These are phyloP conservation scores for Suhomyces atakaporum DNA, from an alignment of 1,139 yeast genomes.

Conservation along the genomic window DNA sequence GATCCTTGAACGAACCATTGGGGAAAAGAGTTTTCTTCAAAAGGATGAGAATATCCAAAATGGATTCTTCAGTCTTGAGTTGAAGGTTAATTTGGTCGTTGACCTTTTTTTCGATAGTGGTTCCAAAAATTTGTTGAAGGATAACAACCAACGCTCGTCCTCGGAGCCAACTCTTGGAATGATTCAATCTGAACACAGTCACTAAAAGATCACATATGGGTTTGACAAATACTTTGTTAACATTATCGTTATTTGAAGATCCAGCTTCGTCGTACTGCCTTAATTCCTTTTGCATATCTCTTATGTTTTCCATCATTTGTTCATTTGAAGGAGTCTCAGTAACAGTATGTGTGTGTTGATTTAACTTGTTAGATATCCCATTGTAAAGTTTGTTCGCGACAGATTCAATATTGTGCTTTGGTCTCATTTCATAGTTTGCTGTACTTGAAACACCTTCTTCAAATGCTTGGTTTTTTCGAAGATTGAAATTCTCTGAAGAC, in stretches of 20 bases:
- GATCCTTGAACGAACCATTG: constrained; percentile 52
- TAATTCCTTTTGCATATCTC: constrained; percentile 47
- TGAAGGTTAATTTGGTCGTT: constrained; percentile 38
- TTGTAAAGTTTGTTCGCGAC: constrained; percentile 48
- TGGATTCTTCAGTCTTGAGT: constrained; percentile 47
- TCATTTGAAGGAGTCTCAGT: constrained; percentile 19
- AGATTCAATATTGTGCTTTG: constrained; percentile 28
- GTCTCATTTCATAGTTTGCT: constrained; percentile 5
- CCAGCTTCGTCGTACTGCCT: constrained; percentile 40
- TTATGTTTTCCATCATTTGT: constrained; percentile 33
- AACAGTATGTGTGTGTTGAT: constrained; percentile 4
- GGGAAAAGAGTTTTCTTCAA: constrained; percentile 65
- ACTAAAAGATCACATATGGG: constrained; percentile 81
- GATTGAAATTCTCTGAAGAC: constrained; percentile 66
- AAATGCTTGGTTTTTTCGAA: constrained; percentile 38
- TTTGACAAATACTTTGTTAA: constrained; percentile 52
- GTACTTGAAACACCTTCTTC: constrained; percentile 18
- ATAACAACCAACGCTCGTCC: constrained; percentile 83
- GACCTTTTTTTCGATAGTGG: constrained; percentile 78
- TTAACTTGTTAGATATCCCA: constrained; percentile 39
- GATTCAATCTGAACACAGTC: constrained; percentile 66
- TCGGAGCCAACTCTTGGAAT: constrained; percentile 72
- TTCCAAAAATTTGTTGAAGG: constrained; percentile 83
- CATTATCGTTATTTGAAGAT: constrained; percentile 21
- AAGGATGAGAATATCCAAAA: constrained; percentile 46